Base-by-base conservation (phyloP, 1,284 basidiomycete species). In the Cystobasidium sp. region DNA sequence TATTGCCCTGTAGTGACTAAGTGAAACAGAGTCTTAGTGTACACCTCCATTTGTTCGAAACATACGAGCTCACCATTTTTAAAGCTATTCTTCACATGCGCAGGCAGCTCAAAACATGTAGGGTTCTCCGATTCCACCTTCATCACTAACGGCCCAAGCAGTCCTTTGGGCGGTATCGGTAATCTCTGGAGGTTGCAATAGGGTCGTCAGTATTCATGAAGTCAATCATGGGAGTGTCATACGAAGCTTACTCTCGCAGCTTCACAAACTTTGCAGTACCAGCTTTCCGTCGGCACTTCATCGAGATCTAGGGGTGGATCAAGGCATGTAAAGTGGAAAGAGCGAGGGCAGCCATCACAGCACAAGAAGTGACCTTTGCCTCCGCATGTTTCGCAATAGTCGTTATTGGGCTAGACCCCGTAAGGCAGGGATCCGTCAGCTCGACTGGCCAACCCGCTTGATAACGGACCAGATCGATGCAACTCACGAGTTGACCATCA, bases 241-340 rank as follows among this genome's bases (percentile, higher is more conserved):
- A 14, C 18, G 49, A 43, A 43, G 58, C 70, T n/a, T 37, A 66
- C 70, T 43, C 55, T 74, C 6, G 74, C 75, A 3, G 77, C 78
- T 1, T 75, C 73, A 58, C 79, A 80, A 2, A 73, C 75, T 56
- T 78, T 80, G 77, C 96, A 99, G 84, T 90, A 97, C 97, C 97
- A 99, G 78, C 88, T 88, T 80, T 96, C 93, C 78, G 91, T 90
- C 67, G 89, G 89, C 56, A 92, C 84, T 79, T 98, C 94, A 78
- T 91, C 87, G 67, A 90, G 86, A 78, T 95, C 91, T 84, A 97
- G 88, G 24, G 96, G 96, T 53, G 96, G 96, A 81, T 97, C 92
- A 79, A 99, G 88, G 83, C 96, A 99, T 87, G 90, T 90, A 76
- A 98, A 89, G 83, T 99, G 96, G 83, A 97, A 99, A 24, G 94